phyloP scores from a whole-genome alignment of 2,329 filamentous ascomycete genomes.

The Arthrobotrys iridis region DNA sequence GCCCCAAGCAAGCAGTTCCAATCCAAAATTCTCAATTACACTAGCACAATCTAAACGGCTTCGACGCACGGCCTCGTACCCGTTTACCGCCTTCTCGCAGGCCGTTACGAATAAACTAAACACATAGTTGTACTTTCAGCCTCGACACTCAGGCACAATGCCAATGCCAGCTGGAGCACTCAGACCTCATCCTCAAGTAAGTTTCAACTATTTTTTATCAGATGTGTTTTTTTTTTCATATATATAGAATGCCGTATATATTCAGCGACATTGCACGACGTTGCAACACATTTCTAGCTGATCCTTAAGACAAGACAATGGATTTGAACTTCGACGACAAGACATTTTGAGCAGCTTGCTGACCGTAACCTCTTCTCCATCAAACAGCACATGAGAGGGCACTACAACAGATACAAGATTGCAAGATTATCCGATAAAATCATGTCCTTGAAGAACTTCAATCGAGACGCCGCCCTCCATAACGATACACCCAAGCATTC shows the following conservation, averaged over 20 bases:
- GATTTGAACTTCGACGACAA: neutral
- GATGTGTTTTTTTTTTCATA: slow-evolving; percentile 6
- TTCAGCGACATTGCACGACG: slow-evolving; percentile 14
- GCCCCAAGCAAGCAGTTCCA: neutral
- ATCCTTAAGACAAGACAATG: neutral
- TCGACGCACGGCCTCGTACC: neutral
- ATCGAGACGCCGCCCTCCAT: slow-evolving; percentile 39
- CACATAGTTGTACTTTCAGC: neutral
- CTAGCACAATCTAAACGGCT: no score
- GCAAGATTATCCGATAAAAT: slow-evolving; percentile 39
- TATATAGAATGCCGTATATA: neutral
- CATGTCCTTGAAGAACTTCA: slow-evolving; percentile 49
- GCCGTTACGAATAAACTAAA: neutral
- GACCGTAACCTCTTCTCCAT: neutral
- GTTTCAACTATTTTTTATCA: slow-evolving; percentile 8
- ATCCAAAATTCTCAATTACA: neutral
- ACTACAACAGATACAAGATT: slow-evolving; percentile 49
- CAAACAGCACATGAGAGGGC: slow-evolving; percentile 44
- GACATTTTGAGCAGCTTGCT: slow-evolving; percentile 22
- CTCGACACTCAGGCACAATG: slow-evolving; percentile 18
- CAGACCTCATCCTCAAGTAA: slow-evolving; percentile 51
- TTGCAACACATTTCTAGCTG: slow-evolving; percentile 25
- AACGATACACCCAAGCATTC: slow-evolving; percentile 43
- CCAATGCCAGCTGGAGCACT: slow-evolving; percentile 48
- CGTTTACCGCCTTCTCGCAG: neutral